Evolutionary conservation across 108 stramenopile species (phyloP), one percentile per base, ranked within the genome.

Genomic region (Chaetoceros tenuissimus): DNA sequence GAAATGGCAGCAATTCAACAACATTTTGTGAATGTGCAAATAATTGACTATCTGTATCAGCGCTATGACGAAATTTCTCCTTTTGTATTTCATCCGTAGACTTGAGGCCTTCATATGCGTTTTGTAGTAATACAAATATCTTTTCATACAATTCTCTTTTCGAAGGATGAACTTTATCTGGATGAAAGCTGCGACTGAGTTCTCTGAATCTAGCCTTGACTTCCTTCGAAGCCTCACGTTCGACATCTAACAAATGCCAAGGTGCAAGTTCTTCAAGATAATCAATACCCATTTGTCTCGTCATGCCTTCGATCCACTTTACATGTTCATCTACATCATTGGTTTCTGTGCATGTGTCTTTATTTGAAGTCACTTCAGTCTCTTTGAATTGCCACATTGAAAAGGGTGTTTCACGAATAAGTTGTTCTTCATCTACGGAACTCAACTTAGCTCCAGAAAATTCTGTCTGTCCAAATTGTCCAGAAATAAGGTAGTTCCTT

Each of bases 171-270:
- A 66, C 21, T 34, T 74, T 74, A 31, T 74, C 73, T 1, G 73
- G 73, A 49, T 74, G 73, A 44, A 69, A 74, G 16, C 23, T 45
- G 17, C 68, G 57, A 23, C 64, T 61, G 24, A 74, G 45, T 25
- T 69, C 73, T 22, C 73, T 45, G 50, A 74, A 74, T 44, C 68
- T 50, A 1, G 68, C 48, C 30, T 74, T 74, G 22, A 74, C 73
- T 21, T 65, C 73, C 3, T 69, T 69, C 20, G 63, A 59, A 8
- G 73, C 67, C 3, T 49, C 53, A 18, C 68, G 63, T 54, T 69
- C 73, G 0, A 74, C 68, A 57, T 69, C 73, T 8, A 74, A 31
- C 24, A 74, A 62, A 59, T 72, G 61, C 67, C 67, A 72, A 0
- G 71, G 71, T n/a, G 71, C 46, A 28, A 72, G 48, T 45, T 72